Conservation (phyloP, 129 eudicot species). For the Chrysanthemum lavandulifolium region DNA sequence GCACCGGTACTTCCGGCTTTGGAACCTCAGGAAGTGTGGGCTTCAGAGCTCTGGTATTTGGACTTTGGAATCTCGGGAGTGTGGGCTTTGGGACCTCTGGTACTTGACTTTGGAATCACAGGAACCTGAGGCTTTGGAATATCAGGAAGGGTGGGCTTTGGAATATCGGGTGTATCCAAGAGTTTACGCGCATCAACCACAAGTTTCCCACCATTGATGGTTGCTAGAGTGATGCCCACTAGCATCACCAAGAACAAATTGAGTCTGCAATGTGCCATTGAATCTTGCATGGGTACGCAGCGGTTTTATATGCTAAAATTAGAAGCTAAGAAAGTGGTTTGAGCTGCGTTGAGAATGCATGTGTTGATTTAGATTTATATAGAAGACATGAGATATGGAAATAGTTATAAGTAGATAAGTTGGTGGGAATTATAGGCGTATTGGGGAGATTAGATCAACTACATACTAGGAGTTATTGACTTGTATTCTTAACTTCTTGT, state of each 20-base stretch:
- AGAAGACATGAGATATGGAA: conserved; percentile 7
- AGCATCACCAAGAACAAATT: conserved; percentile 18
- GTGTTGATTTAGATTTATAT: conserved; percentile 14
- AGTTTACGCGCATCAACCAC: conserved; percentile 19
- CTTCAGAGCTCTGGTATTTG: conserved; percentile 6
- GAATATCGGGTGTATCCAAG: conserved; percentile 21
- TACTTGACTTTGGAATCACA: conserved; percentile 9
- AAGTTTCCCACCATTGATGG: neutral
- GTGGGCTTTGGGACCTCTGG: conserved; percentile 19
- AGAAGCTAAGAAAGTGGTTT: neutral
- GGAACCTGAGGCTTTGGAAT: conserved; percentile 17
- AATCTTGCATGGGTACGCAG: neutral
- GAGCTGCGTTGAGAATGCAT: conserved; percentile 12
- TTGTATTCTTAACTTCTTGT: too few relatives aligned
- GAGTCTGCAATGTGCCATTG: conserved; percentile 17
- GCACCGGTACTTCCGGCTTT: neutral
- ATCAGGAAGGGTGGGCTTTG: conserved; percentile 3
- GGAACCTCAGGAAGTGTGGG: conserved; percentile 9
- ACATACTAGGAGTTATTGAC: neutral
- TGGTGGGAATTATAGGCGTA: conserved; percentile 14
- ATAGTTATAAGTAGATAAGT: neutral
- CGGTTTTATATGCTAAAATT: too few relatives aligned
- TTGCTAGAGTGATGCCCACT: conserved; percentile 16
- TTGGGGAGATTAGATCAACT: conserved; percentile 19
- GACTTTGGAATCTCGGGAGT: neutral